These are phyloP conservation scores for Podaxis carcinomalis DNA, from an alignment of 768 basidiomycete species.

Conservation along the genomic window DNA sequence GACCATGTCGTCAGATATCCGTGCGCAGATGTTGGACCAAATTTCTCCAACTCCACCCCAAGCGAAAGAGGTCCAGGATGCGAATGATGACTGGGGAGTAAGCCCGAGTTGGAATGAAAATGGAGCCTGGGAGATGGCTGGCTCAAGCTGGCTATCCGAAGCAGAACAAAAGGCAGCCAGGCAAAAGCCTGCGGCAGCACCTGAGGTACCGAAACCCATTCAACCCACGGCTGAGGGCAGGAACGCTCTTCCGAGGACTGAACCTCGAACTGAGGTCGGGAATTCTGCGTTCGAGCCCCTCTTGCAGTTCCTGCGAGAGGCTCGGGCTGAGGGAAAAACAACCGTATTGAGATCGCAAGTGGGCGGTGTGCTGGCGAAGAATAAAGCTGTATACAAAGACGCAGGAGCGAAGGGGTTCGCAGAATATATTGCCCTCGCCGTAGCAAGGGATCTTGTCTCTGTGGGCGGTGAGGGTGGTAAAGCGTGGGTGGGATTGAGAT, in stretches of 20 bases:
- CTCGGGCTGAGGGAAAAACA: neutral
- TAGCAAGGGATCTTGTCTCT: constrained; percentile 19
- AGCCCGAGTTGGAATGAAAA: neutral
- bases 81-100: neutral
- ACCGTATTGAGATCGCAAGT: constrained; percentile 1
- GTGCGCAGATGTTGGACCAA: neutral
- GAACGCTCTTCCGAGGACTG: neutral
- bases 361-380: constrained; percentile 2
- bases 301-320: constrained; percentile 2
- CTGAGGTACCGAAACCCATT: neutral
- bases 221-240: neutral
- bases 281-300: constrained; percentile 1
- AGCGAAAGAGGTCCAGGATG: neutral
- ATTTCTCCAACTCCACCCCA: neutral
- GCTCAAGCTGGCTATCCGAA: neutral
- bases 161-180: neutral
- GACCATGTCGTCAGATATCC: neutral
- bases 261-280: neutral
- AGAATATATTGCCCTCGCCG: constrained; percentile 27
- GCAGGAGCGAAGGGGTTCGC: constrained; percentile 29
- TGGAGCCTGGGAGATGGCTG: neutral
- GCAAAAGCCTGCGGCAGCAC: neutral
- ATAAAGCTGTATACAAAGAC: constrained; percentile 20
- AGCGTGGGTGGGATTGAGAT: constrained; percentile 10
- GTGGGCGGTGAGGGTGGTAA: constrained; percentile 10